phyloP scores from a whole-genome alignment of 306 rosid species.

The Castanea sativa region DNA sequence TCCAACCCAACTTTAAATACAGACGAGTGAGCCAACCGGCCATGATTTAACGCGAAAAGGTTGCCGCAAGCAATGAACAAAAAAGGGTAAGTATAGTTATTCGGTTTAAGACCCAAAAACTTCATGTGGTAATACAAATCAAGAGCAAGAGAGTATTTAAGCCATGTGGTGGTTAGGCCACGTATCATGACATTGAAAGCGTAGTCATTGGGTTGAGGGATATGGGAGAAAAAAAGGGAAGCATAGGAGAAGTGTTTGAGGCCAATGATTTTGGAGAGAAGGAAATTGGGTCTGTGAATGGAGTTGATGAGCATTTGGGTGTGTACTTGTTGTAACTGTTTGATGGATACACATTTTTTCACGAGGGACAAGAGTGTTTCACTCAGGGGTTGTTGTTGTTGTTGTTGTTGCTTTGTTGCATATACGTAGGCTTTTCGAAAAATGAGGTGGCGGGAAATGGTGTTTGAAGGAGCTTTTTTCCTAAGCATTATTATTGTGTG shows the following conservation, averaged over 20 bases:
- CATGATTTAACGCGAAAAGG: slow-evolving; percentile 36
- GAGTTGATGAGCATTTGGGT: slow-evolving; percentile 66
- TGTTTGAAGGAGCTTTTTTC: slow-evolving; percentile 9
- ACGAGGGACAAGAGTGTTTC: slow-evolving; percentile 36
- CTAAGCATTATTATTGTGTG: slow-evolving; percentile 29
- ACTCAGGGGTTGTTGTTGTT: slow-evolving; percentile 1
- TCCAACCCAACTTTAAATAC: slow-evolving; percentile 54
- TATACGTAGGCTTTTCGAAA: not conserved
- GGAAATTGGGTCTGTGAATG: slow-evolving; percentile 57
- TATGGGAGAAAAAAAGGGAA: slow-evolving; percentile 45
- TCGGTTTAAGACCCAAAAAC: slow-evolving; percentile 33
- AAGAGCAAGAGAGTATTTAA: slow-evolving; percentile 46
- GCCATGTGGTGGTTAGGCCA: slow-evolving; percentile 79
- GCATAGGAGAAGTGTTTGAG: slow-evolving; percentile 60
- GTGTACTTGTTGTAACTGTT: slow-evolving; percentile 54
- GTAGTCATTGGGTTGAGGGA: slow-evolving; percentile 59
- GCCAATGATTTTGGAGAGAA: slow-evolving; percentile 57
- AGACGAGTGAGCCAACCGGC: slow-evolving; percentile 46
- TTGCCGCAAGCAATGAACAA: slow-evolving; percentile 73
- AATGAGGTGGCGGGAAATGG: slow-evolving; percentile 25
- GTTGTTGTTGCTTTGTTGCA: not conserved
- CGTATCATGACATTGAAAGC: slow-evolving; percentile 90
- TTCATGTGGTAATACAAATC: slow-evolving; percentile 56
- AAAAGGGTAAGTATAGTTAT: slow-evolving; percentile 79
- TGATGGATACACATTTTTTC: slow-evolving; percentile 47